Conservation (phyloP, 345 rosid species). For the Citrus inodora region DNA sequence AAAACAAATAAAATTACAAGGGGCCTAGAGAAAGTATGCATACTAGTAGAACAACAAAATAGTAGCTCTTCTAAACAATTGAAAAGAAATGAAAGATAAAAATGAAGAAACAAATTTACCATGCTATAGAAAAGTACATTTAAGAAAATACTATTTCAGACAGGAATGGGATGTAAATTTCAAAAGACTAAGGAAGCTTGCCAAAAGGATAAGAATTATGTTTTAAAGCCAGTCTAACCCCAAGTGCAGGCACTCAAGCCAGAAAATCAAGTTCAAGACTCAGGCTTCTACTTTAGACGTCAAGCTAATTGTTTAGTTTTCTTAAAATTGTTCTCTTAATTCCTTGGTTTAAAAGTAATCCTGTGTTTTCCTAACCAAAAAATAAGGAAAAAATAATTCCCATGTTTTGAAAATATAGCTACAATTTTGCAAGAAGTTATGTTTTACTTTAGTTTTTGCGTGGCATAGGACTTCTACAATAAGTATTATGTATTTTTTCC, state of each 20-base stretch:
- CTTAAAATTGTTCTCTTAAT: background rate
- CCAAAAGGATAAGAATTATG: background rate
- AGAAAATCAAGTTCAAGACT: background rate
- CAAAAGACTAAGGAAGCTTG: background rate
- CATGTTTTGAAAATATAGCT: background rate
- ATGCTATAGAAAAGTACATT: background rate
- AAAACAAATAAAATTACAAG: conserved; percentile 5
- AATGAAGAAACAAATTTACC: background rate
- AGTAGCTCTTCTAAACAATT: background rate
- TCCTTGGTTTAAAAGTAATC: background rate
- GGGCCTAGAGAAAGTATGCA: background rate
- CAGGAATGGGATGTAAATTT: background rate
- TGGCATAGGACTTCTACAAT: background rate
- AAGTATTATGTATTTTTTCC: background rate
- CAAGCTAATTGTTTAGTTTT: background rate
- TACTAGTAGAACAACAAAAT: background rate
- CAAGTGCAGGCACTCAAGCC: background rate
- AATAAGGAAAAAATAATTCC: background rate
- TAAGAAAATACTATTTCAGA: background rate
- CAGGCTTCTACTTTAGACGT: background rate
- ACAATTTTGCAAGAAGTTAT: background rate
- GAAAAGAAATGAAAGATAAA: background rate
- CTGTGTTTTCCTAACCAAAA: background rate
- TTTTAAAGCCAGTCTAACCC: background rate
- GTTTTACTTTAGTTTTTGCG: background rate